Conservation (phyloP, 768 basidiomycete species). For the Pisolithus orientalis region DNA sequence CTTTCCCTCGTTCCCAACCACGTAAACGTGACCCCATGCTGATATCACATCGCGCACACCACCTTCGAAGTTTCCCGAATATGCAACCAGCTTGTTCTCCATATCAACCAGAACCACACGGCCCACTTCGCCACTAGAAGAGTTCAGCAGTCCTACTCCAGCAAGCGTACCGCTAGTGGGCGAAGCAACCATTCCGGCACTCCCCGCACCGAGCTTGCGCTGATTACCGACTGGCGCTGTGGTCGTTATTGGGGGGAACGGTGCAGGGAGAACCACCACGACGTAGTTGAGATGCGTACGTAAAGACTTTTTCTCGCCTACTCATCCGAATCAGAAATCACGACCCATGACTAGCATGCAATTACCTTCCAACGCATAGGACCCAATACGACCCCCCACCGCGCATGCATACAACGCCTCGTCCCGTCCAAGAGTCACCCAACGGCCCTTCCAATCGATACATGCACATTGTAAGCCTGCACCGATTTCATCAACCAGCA, state of each 20-base stretch:
- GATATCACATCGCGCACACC: slow-evolving; percentile 82
- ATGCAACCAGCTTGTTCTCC: slow-evolving; percentile 87
- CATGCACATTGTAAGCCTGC: slow-evolving; percentile 78
- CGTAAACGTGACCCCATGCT: slow-evolving; percentile 74
- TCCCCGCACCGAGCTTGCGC: slow-evolving; percentile 16
- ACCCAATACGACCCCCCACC: slow-evolving; percentile 73
- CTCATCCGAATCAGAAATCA: not conserved
- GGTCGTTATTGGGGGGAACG: slow-evolving; percentile 59
- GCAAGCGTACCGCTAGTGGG: not conserved
- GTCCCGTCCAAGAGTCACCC: slow-evolving; percentile 82
- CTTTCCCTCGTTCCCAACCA: slow-evolving; percentile 73
- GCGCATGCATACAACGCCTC: slow-evolving; percentile 89
- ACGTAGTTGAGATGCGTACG: slow-evolving; percentile 78
- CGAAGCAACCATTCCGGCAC: slow-evolving; percentile 7
- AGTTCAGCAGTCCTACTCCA: slow-evolving; percentile 7
- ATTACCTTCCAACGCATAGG: slow-evolving; percentile 88
- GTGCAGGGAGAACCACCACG: slow-evolving; percentile 82
- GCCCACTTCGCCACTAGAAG: slow-evolving; percentile 59
- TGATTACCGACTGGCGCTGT: slow-evolving; percentile 30
- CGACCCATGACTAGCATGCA: not conserved
- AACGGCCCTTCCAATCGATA: slow-evolving; percentile 65
- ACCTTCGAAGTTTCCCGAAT: slow-evolving; percentile 71
- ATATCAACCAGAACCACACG: slow-evolving; percentile 86
- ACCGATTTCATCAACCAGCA: slow-evolving; percentile 82
- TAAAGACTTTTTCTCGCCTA: slow-evolving; percentile 58